A percentile compares a stretch with the other conserved stretches of the same genome.
phyloP scores from a whole-genome alignment of 371 early-diverging fungal genomes.

The Saksenaea vasiformis region DNA sequence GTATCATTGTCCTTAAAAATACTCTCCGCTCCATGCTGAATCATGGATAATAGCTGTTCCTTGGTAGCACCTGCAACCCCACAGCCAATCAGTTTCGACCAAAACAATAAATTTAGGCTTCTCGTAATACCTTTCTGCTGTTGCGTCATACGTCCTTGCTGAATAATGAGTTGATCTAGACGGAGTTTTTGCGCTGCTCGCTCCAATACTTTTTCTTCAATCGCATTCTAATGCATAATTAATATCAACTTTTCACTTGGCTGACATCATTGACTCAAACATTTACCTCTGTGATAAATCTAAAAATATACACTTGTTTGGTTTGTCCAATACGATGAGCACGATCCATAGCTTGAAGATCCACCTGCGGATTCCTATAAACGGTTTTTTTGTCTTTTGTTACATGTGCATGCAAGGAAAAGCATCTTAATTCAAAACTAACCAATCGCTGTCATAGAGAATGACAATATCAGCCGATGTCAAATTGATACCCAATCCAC shows the following conservation, averaged over 20 bases:
- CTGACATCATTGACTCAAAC: neutral
- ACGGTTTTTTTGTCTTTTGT: neutral
- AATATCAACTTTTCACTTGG: neutral
- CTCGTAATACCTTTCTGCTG: conserved; percentile 45
- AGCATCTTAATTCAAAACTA: conserved; percentile 11
- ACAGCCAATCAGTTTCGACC: conserved; percentile 9
- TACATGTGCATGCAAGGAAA: neutral
- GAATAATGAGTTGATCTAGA: conserved; percentile 98
- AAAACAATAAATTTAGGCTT: neutral
- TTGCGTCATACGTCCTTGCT: conserved; percentile 78
- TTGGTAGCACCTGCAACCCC: conserved; percentile 52
- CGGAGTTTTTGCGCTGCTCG: conserved; percentile 96
- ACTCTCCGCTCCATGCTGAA: conserved; percentile 94
- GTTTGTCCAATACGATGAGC: conserved; percentile 99
- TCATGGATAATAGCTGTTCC: conserved; percentile 93
- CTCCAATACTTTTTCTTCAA: conserved; percentile 98
- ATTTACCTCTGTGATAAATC: conserved; percentile 93
- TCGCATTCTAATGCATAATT: conserved; percentile 62
- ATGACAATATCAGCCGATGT: conserved; percentile 98
- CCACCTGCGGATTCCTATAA: conserved; percentile 89
- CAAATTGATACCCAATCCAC: conserved; percentile 99
- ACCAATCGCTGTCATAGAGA: conserved; percentile 98
- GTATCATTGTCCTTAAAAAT: conserved; percentile 77
- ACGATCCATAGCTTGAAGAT: conserved; percentile 96
- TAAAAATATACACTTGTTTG: conserved; percentile 97